These are phyloP conservation scores for Ogataea wickerhamii DNA, from an alignment of 805 yeast species.

Conservation along the genomic window DNA sequence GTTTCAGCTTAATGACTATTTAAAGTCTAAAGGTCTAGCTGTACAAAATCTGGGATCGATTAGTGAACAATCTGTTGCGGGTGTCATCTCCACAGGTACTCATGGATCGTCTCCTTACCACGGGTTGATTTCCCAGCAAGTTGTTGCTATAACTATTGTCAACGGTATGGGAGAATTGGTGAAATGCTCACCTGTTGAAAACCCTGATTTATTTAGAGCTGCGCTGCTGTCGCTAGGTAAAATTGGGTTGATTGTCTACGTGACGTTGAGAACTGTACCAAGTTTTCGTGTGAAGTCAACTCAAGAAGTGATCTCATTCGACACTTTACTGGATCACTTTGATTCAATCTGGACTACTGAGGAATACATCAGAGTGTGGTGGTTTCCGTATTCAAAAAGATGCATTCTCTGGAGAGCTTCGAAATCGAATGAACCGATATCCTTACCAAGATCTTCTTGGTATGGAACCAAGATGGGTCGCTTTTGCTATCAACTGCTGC, in stretches of 20 bases:
- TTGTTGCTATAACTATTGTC: constrained; percentile 72
- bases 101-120: constrained; percentile 95
- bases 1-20: constrained; percentile 63
- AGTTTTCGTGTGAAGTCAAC: constrained; percentile 73
- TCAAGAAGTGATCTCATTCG: constrained; percentile 79
- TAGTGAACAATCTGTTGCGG: constrained; percentile 89
- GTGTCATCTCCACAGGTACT: constrained; percentile 94
- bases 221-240: constrained; percentile 85
- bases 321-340: constrained; percentile 68
- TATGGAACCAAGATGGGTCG: constrained; percentile 82
- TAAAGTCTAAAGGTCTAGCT: constrained; percentile 66
- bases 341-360: constrained; percentile 79
- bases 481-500: constrained; percentile 68
- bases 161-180: constrained; percentile 73
- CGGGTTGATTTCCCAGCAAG: constrained; percentile 84
- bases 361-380: constrained; percentile 94
- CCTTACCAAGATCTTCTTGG: constrained; percentile 72
- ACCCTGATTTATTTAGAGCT: constrained; percentile 69
- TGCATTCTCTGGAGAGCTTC: constrained; percentile 90
- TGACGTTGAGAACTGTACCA: constrained; percentile 82
- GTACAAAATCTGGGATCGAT: constrained; percentile 92
- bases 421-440: constrained; percentile 62
- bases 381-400: constrained; percentile 90
- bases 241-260: constrained; percentile 83
- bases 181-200: constrained; percentile 60